A percentile compares a stretch with the other conserved stretches of the same genome.
These are phyloP conservation scores for Eutypella sp. DNA, from an alignment of 2,329 filamentous ascomycete species.

Conservation along the genomic window DNA sequence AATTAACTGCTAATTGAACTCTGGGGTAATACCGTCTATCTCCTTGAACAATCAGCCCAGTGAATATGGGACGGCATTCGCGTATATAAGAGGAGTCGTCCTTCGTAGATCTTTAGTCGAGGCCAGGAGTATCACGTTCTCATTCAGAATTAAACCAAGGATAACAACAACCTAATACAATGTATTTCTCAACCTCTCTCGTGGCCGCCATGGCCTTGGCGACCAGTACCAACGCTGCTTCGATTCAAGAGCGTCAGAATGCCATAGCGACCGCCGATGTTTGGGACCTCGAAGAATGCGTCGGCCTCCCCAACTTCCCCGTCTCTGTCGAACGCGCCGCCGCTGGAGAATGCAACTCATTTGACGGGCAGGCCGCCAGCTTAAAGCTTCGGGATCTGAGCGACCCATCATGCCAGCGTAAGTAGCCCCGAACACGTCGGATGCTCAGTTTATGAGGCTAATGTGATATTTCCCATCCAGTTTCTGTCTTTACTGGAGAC, in stretches of 20 bases:
- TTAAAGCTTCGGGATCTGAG: neutral
- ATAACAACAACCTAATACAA: neutral
- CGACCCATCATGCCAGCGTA: neutral
- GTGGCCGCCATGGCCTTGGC: neutral
- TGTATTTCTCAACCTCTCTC: neutral
- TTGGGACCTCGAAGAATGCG: neutral
- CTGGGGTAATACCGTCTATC: too few species aligned
- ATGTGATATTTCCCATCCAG: neutral
- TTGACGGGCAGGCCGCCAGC: neutral
- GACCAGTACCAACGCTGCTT: neutral
- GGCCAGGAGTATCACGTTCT: too few species aligned
- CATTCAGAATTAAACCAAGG: too few species aligned
- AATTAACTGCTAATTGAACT: too few species aligned
- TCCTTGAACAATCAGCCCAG: too few species aligned
- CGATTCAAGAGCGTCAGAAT: neutral
- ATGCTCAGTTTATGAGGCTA: neutral
- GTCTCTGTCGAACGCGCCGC: neutral
- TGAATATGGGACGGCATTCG: too few species aligned
- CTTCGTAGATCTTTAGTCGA: neutral
- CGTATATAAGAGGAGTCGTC: neutral
- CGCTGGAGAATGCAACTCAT: neutral
- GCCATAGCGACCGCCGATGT: neutral
- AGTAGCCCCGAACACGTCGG: neutral
- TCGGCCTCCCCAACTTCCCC: neutral
- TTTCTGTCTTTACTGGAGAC: neutral